Conservation (phyloP, 2,329 filamentous ascomycete genomes). For the Chalaropsis thielavioides region DNA sequence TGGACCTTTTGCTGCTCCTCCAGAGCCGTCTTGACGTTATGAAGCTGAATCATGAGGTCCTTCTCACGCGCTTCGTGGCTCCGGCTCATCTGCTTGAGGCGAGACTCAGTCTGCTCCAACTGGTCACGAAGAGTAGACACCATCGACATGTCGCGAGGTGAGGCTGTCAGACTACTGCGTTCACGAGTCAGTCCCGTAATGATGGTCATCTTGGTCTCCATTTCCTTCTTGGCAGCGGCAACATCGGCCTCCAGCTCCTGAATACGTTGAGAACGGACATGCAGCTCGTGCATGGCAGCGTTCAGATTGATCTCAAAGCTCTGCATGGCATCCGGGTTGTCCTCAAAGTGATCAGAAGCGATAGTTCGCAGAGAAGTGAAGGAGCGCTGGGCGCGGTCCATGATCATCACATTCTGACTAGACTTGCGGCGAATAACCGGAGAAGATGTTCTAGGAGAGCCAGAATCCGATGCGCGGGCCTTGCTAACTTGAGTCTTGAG, state of each 20-base stretch:
- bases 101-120: conserved; percentile 70
- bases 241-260: conserved; percentile 81
- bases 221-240: conserved; percentile 73
- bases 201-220: conserved; percentile 92
- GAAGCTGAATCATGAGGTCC: conserved; percentile 57
- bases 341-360: conserved; percentile 71
- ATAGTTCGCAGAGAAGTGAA: conserved; percentile 82
- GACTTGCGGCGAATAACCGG: conserved; percentile 87
- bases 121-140: conserved; percentile 78
- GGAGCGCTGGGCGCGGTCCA: conserved; percentile 82
- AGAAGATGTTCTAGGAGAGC: conserved; percentile 49
- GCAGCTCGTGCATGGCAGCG: conserved; percentile 81
- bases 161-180: conserved; percentile 70
- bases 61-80: conserved; percentile 59
- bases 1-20: conserved; percentile 15
- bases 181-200: conserved; percentile 90
- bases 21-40: conserved; percentile 26
- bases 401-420: conserved; percentile 72
- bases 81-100: conserved; percentile 60
- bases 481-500: conserved; percentile 76
- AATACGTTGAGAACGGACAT: conserved; percentile 73
- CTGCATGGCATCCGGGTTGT: conserved; percentile 70
- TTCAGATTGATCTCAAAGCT: conserved; percentile 88
- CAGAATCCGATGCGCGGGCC: conserved; percentile 46
- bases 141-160: conserved; percentile 81